Base-by-base conservation (phyloP, 2,329 filamentous ascomycete species). In the Torrubiella hemipterigena region DNA sequence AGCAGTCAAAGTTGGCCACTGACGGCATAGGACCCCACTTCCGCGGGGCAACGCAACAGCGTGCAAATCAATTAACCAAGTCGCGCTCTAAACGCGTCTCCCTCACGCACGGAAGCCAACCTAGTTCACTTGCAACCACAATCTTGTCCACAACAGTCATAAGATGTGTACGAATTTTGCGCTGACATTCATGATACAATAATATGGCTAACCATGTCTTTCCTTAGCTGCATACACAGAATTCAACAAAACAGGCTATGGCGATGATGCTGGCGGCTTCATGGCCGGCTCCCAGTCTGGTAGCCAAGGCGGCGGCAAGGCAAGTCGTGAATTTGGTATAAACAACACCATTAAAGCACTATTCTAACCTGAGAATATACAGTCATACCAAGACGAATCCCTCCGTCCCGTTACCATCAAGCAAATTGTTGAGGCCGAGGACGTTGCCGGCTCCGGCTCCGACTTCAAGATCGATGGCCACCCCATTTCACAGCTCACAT, bases 381-480 rank as follows among this genome's bases (percentile, higher is more conserved):
- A 4, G 15, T 7, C 64, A 37, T 81, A 81, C 52, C 69, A 71
- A 44, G 83, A 93, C 56, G 85, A 95, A 47, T 87, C 85, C 14
- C 71, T 98, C 31, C 81, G 91, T 27, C 87, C 91, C 1, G 82
- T 95, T 28, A 98, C 91, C 9, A 84, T 96, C 59, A 95, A 95
- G 58, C 91, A 98, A 59, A 72, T 95, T 35, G 65, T 87, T 49
- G 84, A 93, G 40, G 83, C 85, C 41, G 69, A 81, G 40, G 79
- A 85, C 57, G n/a, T n/a, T n/a, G 72, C 77, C 23, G 79, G 81
- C 52, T 74, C 77, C 3, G 66, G 65, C 36, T 75, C 77, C 34
- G 78, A 85, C 21, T 91, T 93, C 68, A 76, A 77, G 41, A 81
- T 96, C 47, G 91, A 96, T 59, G 79, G 76, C 41, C 59, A 67